Conservation (phyloP, 345 rosid species). For the Murraya paniculata region DNA sequence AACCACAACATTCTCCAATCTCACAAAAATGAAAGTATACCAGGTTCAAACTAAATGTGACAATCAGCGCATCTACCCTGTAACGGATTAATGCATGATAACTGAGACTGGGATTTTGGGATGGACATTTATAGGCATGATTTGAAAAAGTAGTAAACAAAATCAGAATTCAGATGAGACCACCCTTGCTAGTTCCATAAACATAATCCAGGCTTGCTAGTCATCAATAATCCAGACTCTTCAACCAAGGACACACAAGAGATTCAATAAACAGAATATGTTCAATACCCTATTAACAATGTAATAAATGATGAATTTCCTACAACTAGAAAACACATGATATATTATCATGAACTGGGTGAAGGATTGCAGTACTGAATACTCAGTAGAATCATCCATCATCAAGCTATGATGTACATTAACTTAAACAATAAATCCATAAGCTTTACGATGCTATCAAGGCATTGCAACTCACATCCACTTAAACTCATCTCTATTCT, state of each 20-base stretch:
- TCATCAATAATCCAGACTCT: not conserved
- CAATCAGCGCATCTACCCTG: constrained; percentile 41
- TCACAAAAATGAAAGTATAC: constrained; percentile 24
- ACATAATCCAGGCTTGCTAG: not conserved
- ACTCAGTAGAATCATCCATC: not conserved
- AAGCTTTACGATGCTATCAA: not conserved
- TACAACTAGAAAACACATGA: too few relatives aligned
- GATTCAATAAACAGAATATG: not conserved
- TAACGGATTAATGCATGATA: constrained; percentile 29
- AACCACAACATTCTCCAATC: constrained; percentile 31
- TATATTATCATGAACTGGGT: not conserved
- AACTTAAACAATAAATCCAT: not conserved
- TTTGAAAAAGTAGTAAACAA: not conserved
- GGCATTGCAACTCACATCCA: not conserved
- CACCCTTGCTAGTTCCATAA: not conserved
- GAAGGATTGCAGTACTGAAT: not conserved
- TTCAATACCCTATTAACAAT: not conserved
- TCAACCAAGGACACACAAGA: not conserved
- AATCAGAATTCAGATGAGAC: not conserved
- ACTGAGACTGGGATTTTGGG: constrained; percentile 14
- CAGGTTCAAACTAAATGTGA: constrained; percentile 41
- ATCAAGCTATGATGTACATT: not conserved
- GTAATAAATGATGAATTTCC: not conserved
- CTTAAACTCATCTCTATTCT: not conserved
- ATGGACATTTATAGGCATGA: constrained; percentile 4